These are phyloP conservation scores for Colletotrichum musae DNA, from an alignment of 2,329 filamentous ascomycete species.

Conservation along the genomic window DNA sequence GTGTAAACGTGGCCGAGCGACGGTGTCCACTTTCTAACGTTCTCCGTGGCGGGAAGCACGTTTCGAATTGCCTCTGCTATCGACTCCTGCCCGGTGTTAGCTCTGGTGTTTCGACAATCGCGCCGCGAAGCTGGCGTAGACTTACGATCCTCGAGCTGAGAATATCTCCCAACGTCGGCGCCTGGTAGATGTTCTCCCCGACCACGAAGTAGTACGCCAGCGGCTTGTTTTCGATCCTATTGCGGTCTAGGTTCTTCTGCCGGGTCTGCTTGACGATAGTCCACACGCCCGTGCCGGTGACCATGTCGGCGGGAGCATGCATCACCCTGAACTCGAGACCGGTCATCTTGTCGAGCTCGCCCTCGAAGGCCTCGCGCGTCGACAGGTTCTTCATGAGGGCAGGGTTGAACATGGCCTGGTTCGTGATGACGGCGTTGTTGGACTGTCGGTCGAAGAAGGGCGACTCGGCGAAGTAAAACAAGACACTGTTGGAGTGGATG, in stretches of 20 bases:
- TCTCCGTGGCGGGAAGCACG: slow-evolving; percentile 65
- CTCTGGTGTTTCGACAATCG: neutral
- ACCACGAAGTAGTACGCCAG: slow-evolving; percentile 75
- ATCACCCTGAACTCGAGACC: slow-evolving; percentile 78
- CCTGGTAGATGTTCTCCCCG: slow-evolving; percentile 77
- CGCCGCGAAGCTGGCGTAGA: slow-evolving; percentile 10
- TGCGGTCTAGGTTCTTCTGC: slow-evolving; percentile 67
- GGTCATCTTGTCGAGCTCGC: slow-evolving; percentile 73
- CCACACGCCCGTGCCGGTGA: slow-evolving; percentile 77
- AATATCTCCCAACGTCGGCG: slow-evolving; percentile 72
- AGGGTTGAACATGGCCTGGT: slow-evolving; percentile 73
- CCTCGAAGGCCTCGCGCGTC: slow-evolving; percentile 75
- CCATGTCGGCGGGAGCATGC: slow-evolving; percentile 75
- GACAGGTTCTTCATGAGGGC: slow-evolving; percentile 70
- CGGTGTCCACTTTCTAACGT: slow-evolving; percentile 68
- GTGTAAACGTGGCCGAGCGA: slow-evolving; percentile 68
- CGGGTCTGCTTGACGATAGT: slow-evolving; percentile 78
- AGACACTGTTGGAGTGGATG: slow-evolving; percentile 75
- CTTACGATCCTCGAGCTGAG: slow-evolving; percentile 71
- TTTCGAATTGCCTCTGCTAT: slow-evolving; percentile 62
- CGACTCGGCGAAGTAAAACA: slow-evolving; percentile 78
- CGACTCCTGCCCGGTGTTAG: slow-evolving; percentile 35
- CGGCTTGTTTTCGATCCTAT: slow-evolving; percentile 70
- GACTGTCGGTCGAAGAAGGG: slow-evolving; percentile 78
- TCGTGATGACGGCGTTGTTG: slow-evolving; percentile 76